Conservation (phyloP, 208 protist species). For the Wallacemonas collosoma region DNA sequence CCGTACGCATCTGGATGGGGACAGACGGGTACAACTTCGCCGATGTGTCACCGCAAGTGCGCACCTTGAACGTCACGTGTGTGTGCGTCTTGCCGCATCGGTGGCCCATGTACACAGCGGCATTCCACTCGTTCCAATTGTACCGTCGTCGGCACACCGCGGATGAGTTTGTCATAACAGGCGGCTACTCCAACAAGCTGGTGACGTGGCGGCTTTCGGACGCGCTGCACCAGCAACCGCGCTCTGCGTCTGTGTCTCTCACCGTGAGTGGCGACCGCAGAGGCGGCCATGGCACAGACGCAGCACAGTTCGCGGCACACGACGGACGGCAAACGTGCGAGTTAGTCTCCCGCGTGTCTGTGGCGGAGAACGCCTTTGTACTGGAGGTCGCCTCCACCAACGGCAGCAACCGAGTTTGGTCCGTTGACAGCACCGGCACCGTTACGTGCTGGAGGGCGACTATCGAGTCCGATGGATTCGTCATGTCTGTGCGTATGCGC, state of each 20-base stretch:
- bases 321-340: constrained; percentile 13
- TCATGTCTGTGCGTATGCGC: constrained; percentile 52
- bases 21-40: constrained; percentile 22
- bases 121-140: constrained; percentile 53
- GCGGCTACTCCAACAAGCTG: constrained; percentile 68
- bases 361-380: constrained; percentile 31
- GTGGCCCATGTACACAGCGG: constrained; percentile 69
- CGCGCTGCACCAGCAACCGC: neutral
- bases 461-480: constrained; percentile 35
- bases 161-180: constrained; percentile 65
- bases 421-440: constrained; percentile 54
- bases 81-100: constrained; percentile 60
- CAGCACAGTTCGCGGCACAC: too few species aligned
- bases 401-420: constrained; percentile 64
- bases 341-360: constrained; percentile 11
- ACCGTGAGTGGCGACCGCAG: too few species aligned
- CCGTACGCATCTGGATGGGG: constrained; percentile 62
- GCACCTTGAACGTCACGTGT: constrained; percentile 23
- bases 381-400: constrained; percentile 55
- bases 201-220: constrained; percentile 43
- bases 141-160: constrained; percentile 8
- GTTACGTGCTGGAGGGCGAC: constrained; percentile 75
- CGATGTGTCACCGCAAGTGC: constrained; percentile 9
- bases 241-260: too few species aligned
- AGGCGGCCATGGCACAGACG: too few species aligned